phyloP scores from a whole-genome alignment of 257 asterid species.

The Solanum ossicruentum region DNA sequence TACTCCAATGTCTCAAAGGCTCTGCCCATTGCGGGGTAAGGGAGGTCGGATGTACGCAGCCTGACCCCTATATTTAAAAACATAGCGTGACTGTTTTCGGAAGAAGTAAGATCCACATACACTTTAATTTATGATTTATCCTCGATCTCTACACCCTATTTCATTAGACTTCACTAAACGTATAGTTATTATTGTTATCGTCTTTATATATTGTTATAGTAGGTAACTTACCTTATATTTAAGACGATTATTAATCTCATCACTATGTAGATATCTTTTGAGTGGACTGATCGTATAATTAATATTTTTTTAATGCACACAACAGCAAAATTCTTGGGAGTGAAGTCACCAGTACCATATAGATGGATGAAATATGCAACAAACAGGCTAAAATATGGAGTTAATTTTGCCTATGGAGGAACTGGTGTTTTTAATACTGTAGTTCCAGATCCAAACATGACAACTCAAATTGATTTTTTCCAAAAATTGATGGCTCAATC shows the following conservation, averaged over 20 bases:
- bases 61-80: no score
- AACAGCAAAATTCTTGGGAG: conserved; percentile 63
- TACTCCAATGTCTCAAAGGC: no score
- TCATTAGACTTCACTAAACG: no score
- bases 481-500: conserved; percentile 28
- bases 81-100: no score
- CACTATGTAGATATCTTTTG: background rate
- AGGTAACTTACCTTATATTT: background rate
- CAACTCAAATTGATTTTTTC: conserved; percentile 56
- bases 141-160: no score
- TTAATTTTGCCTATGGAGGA: conserved; percentile 91
- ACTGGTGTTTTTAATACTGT: conserved; percentile 76
- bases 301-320: background rate
- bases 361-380: conserved; percentile 45
- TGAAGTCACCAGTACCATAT: conserved; percentile 63
- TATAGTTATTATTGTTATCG: no score
- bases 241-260: background rate
- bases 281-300: background rate
- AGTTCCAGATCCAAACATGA: conserved; percentile 49
- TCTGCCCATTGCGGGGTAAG: no score
- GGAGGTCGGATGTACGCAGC: no score
- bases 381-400: conserved; percentile 30
- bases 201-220: background rate
- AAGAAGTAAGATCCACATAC: no score
- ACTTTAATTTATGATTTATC: no score